Base-by-base conservation (phyloP, 2,329 filamentous ascomycete genomes). In the Fusarium lyarnte region DNA sequence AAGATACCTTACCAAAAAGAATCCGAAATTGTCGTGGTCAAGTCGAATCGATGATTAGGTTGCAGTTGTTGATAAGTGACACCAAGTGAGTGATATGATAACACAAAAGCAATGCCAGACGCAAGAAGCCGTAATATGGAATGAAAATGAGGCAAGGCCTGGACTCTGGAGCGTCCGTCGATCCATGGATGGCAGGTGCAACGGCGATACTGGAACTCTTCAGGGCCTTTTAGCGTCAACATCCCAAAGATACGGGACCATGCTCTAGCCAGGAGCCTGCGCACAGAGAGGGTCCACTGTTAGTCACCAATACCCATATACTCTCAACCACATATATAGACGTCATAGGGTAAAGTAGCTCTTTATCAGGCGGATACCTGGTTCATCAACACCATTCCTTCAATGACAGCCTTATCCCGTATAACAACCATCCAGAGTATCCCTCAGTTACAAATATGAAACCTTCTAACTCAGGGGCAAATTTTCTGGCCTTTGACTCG, bases 281-380 rank as follows among this genome's bases (percentile, higher is more conserved):
- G 31, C 29, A 35, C 39, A 66, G 31, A 33, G 31, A 41, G 29
- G 46, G 45, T 33, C 70, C 58, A 64, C 54, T 73, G 69, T 72
- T 73, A 72, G 58, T 36, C 63, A 8, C 23, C 42, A 38, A 65
- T 58, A 58, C 19, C 51, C 25, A 63, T 47, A 39, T 72, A 72
- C 69, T 33, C 25, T 38, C 35, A 23, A 45, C 46, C 12, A 41
- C 25, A 27, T 31, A 29, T 19, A 41, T 25, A 17, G 25, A 47
- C 54, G 51, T 41, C 39, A 35, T 25, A 27, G 19, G 13, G 25
- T n/a, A 46, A 59, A 38, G 69, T 72, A 72, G 39, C 41, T n/a
- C 38, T 55, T 47, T 69, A 60, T 49, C 58, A 42, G 16, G 1
- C 45, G 36, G 63, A 41, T 72, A 72, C 41, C 63, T 59, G 21